phyloP scores from a whole-genome alignment of 331 rosid species.

The Cydonia oblonga region DNA sequence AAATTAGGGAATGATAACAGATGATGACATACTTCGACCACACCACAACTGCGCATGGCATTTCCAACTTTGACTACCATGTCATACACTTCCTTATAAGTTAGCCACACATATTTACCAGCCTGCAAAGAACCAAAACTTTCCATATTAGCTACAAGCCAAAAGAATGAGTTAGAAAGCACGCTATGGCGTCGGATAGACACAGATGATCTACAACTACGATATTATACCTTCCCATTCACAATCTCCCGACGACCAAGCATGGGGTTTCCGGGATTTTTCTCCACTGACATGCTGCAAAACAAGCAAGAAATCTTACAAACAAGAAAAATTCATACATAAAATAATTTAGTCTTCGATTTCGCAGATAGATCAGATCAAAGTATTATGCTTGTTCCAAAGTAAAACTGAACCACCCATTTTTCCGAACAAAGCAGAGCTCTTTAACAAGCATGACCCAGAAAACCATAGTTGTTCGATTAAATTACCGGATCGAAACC shows the following conservation, averaged over 20 bases:
- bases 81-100: constrained; percentile 67
- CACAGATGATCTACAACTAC: not conserved
- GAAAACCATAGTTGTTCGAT: no score
- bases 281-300: constrained; percentile 71
- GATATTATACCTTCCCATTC: constrained; percentile 53
- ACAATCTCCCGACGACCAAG: constrained; percentile 67
- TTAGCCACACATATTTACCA: constrained; percentile 74
- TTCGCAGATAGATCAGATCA: not conserved
- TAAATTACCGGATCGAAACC: not conserved
- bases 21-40: constrained; percentile 39
- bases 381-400: not conserved
- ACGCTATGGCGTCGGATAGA: not conserved
- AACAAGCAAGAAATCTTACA: constrained; percentile 1
- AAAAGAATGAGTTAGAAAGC: not conserved
- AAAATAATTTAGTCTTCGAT: not conserved
- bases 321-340: not conserved
- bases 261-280: constrained; percentile 56
- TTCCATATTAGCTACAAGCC: constrained; percentile 11
- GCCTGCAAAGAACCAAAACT: constrained; percentile 30
- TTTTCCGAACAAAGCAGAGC: not conserved
- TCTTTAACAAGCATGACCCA: no score
- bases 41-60: constrained; percentile 63
- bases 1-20: not conserved
- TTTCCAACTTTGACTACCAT: constrained; percentile 69
- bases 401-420: not conserved